Percentiles rank a stretch among this genome's conserved stretches.
These are phyloP conservation scores for Penicillium hesseltinei DNA, from an alignment of 2,329 filamentous ascomycete genomes.

Conservation along the genomic window DNA sequence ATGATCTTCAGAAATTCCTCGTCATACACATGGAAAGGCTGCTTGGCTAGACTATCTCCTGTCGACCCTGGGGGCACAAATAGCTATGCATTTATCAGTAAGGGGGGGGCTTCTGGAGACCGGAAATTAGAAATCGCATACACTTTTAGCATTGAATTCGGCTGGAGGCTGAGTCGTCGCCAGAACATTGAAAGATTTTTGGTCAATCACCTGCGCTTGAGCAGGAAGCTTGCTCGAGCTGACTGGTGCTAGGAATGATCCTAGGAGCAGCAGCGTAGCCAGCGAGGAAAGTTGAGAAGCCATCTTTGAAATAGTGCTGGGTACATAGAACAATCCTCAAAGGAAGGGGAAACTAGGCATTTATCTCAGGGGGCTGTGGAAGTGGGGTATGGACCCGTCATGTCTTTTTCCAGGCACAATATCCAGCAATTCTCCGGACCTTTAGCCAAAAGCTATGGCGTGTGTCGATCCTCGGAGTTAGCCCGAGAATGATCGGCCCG, in stretches of 20 bases:
- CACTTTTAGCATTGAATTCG: conserved; percentile 17
- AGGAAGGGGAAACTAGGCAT: not conserved
- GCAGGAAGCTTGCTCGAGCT: conserved; percentile 16
- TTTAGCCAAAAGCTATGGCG: not conserved
- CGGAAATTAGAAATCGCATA: not conserved
- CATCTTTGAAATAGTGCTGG: not conserved
- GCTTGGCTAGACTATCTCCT: conserved; percentile 5
- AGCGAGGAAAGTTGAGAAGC: not conserved
- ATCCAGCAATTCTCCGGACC: not conserved
- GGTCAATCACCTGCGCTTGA: conserved; percentile 19
- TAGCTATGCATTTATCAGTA: conserved; percentile 1
- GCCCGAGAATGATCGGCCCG: not conserved
- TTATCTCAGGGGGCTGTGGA: not conserved
- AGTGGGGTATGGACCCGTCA: not conserved
- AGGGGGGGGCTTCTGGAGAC: not conserved
- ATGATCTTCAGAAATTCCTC: conserved; percentile 16
- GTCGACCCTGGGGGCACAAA: conserved; percentile 15
- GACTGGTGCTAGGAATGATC: conserved; percentile 1
- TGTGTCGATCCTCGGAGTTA: not conserved
- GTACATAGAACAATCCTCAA: not conserved
- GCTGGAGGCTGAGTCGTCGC: conserved; percentile 13
- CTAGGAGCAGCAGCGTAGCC: not conserved
- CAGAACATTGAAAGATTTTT: conserved; percentile 19
- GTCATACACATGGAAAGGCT: conserved; percentile 17
- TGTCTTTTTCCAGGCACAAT: not conserved